Conservation (phyloP, 2,329 filamentous ascomycete genomes). For the Aspergillus terreus region DNA sequence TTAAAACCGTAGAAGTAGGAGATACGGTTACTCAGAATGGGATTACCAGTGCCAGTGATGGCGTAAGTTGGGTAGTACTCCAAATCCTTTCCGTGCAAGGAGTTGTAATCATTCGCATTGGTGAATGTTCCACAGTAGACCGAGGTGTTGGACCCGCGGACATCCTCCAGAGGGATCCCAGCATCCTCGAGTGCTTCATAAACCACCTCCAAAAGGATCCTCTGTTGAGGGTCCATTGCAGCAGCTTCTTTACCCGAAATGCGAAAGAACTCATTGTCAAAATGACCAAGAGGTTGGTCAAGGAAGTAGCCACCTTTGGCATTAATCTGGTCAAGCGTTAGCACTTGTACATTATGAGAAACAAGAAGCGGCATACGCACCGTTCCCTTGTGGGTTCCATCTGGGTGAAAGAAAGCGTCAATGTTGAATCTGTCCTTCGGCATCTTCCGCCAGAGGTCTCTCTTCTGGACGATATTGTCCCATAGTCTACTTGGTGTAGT, state of each 20-base stretch:
- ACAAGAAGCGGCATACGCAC: background rate
- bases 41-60: background rate
- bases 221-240: constrained; percentile 32
- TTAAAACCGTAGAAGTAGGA: background rate
- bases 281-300: constrained; percentile 2
- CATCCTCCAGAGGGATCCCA: constrained; percentile 10
- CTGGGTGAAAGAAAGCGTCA: constrained; percentile 3
- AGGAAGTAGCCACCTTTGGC: constrained; percentile 2
- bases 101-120: background rate
- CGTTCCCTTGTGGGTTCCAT: constrained; percentile 6
- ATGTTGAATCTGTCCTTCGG: constrained; percentile 5
- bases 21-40: background rate
- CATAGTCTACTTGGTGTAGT: constrained; percentile 1
- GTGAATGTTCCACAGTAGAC: constrained; percentile 15
- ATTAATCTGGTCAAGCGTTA: background rate
- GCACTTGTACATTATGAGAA: background rate
- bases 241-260: constrained; percentile 19
- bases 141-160: constrained; percentile 20
- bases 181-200: constrained; percentile 36
- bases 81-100: background rate
- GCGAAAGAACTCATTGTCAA: constrained; percentile 23
- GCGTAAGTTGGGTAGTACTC: background rate
- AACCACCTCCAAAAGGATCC: constrained; percentile 30
- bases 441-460: constrained; percentile 1
- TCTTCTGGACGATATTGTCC: constrained; percentile 1